Conservation (phyloP, 179 eudicot species). For the Actinidia arguta region DNA sequence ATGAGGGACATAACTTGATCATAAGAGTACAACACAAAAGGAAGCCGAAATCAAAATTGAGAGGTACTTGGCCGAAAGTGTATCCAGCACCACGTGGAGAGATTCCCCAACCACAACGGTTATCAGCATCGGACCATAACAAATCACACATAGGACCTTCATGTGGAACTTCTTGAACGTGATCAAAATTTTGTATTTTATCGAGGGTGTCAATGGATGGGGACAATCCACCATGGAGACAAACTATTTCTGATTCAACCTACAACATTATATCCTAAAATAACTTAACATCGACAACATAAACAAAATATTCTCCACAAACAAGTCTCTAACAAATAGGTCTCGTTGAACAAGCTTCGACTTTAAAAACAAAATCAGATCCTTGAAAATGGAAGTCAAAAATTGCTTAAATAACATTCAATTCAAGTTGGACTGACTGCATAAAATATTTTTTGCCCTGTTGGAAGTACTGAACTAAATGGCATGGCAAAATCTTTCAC, state of each 20-base stretch:
- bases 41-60: not conserved
- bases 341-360: not conserved
- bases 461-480: not conserved
- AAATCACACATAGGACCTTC: conserved; percentile 99
- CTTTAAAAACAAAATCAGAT: not conserved
- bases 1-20: not conserved
- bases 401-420: not conserved
- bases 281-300: not conserved
- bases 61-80: conserved; percentile 88
- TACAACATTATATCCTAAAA: conserved; percentile 20
- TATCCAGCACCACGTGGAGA: conserved; percentile 99
- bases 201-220: conserved; percentile 96
- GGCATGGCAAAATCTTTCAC: not conserved
- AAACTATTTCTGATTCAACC: conserved; percentile 98
- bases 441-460: not conserved
- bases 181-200: conserved; percentile 91
- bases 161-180: conserved; percentile 99
- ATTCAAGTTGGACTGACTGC: not conserved
- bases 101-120: conserved; percentile 99
- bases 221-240: conserved; percentile 96
- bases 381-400: not conserved
- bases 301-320: not conserved
- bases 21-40: not conserved
- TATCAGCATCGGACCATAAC: conserved; percentile 98
- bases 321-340: not conserved